Percentiles rank a stretch among this genome's conserved stretches.
These are phyloP conservation scores for Ciborinia camelliae DNA, from an alignment of 2,329 filamentous ascomycete genomes.

Conservation along the genomic window DNA sequence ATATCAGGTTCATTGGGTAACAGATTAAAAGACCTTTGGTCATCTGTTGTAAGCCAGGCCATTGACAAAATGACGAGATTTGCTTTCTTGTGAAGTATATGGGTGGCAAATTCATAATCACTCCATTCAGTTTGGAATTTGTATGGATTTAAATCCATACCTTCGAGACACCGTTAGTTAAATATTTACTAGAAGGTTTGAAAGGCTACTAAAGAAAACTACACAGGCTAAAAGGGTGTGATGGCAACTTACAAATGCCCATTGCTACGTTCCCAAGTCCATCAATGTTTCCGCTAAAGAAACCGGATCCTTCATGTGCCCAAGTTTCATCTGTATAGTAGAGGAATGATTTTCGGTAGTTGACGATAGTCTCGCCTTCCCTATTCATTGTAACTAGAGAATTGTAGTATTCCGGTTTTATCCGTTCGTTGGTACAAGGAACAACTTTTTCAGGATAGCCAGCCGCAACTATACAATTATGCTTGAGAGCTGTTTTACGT, in stretches of 20 bases:
- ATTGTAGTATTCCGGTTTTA: slow-evolving; percentile 53
- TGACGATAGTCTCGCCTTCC: slow-evolving; percentile 57
- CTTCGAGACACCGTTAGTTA: slow-evolving; percentile 29
- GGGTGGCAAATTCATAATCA: slow-evolving; percentile 47
- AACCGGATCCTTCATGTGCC: slow-evolving; percentile 56
- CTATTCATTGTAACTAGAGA: slow-evolving; percentile 51
- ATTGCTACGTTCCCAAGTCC: slow-evolving; percentile 52
- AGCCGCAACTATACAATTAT: slow-evolving; percentile 64
- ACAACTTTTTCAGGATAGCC: slow-evolving; percentile 73
- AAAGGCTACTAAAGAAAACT: neutral
- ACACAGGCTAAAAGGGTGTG: slow-evolving; percentile 21
- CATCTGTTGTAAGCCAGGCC: slow-evolving; percentile 69
- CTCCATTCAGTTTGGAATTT: slow-evolving; percentile 50
- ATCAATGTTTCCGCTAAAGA: slow-evolving; percentile 45
- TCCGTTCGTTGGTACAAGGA: slow-evolving; percentile 47
- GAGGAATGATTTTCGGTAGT: slow-evolving; percentile 59
- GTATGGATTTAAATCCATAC: slow-evolving; percentile 60
- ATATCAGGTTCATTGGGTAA: slow-evolving; percentile 61
- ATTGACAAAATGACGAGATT: slow-evolving; percentile 68
- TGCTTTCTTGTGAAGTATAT: slow-evolving; percentile 54
- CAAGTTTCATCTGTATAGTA: slow-evolving; percentile 60
- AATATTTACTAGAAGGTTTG: neutral
- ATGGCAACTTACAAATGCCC: slow-evolving; percentile 53
- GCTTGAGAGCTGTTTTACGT: slow-evolving; percentile 58
- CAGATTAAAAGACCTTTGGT: slow-evolving; percentile 45